Base-by-base conservation (phyloP, 2,329 filamentous ascomycete species). In the Metarhizium robertsii region DNA sequence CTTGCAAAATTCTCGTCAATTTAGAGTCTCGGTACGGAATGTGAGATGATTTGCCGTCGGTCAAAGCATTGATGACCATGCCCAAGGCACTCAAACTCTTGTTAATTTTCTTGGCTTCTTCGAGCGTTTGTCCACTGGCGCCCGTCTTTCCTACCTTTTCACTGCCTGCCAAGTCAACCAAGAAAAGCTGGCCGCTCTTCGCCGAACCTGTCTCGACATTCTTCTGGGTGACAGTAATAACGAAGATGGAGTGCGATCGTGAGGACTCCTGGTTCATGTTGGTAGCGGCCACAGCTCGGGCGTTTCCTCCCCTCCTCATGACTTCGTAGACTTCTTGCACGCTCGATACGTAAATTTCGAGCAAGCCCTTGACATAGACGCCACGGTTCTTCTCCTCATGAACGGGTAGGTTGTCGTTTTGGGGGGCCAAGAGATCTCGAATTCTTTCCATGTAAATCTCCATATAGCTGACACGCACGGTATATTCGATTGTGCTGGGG, bases 381-480 rank as follows among this genome's bases (percentile, higher is more conserved):
- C 94, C 94, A 58, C 90, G 82, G 68, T 87, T 94, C 80, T 96
- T 96, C 73, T 97, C 94, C 67, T 99, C 94, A 74, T 97, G 94
- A n/a, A 97, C 86, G 0, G 92, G 92, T 53, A 99, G 77, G 68
- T 97, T 97, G 75, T 96, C 92, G 72, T 97, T 96, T 58, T 92
- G 88, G 11, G 94, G 94, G 29, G 87, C 85, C 60, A 99, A 77
- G 66, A 99, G 75, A 83, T 99, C 94, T 66, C 92, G 85, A 70
- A 99, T 97, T 64, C 88, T 85, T 76, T 99, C 94, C 94, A 97
- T 99, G 78, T 99, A 99, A 61, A 99, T 97, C 74, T 99, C 94
- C 92, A 99, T 96, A 74, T 97, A 97, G 72, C 91, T 96, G 67
- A 97, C 92, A 55, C 92, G 85, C 53, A 99, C 92, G n/a, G 92